These are phyloP conservation scores for Monascus purpureus DNA, from an alignment of 495 filamentous ascomycete species.

Conservation along the genomic window DNA sequence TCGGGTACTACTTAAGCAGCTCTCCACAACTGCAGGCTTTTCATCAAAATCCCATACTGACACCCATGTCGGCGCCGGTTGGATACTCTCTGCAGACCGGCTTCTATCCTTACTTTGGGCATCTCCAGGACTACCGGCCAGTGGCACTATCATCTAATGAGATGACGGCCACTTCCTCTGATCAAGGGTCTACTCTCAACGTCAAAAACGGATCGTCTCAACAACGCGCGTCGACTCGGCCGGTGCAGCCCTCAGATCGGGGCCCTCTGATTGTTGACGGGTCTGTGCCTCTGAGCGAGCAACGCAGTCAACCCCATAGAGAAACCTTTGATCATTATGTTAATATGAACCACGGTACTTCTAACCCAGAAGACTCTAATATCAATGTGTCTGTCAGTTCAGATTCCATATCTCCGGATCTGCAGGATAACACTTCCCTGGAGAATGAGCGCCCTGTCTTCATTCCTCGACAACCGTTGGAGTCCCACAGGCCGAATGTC, in stretches of 20 bases:
- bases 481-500: constrained; percentile 11
- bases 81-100: constrained; percentile 35
- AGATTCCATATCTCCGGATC: constrained; percentile 28
- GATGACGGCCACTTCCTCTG: constrained; percentile 8
- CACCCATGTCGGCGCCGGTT: constrained; percentile 30
- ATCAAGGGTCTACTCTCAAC: constrained; percentile 8
- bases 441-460: constrained; percentile 21
- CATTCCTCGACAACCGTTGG: constrained; percentile 15
- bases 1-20: constrained; percentile 49
- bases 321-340: constrained; percentile 21
- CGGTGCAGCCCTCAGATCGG: constrained; percentile 15
- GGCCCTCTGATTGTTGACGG: constrained; percentile 33
- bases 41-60: constrained; percentile 29
- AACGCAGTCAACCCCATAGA: constrained; percentile 11
- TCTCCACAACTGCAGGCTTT: constrained; percentile 39
- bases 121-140: constrained; percentile 26
- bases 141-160: constrained; percentile 19
- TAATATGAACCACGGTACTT: constrained; percentile 19
- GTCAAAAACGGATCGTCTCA: constrained; percentile 8
- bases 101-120: constrained; percentile 27
- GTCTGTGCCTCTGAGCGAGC: constrained; percentile 25
- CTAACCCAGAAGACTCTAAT: constrained; percentile 28
- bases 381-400: constrained; percentile 30
- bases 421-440: constrained; percentile 21
- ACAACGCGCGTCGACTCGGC: constrained; percentile 12